Evolutionary conservation across 1,284 basidiomycete genomes (phyloP), one percentile per base, ranked within the genome.

Genomic region (Rhodotorula sp.): DNA sequence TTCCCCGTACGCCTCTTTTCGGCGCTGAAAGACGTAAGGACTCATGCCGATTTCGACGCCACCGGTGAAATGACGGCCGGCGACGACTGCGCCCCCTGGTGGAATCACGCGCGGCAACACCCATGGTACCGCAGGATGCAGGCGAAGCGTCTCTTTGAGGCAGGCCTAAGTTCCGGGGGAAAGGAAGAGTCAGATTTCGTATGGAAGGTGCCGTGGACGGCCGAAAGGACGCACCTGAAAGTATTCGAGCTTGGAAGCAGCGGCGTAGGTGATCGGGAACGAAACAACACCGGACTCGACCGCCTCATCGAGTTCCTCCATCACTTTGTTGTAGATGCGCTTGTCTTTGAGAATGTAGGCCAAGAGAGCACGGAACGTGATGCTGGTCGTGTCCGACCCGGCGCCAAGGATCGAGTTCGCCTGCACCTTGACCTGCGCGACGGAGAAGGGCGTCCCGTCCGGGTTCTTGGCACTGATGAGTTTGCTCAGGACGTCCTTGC

Each of bases 51-150:
- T 38, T 10, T 58, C 31, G 3, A 64, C 63, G 31, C 63, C 63
- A 21, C 31, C 72, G 4, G 80, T 75, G 21, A 80, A 72, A 61
- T 72, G 77, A 23, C 60, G 72, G 19, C 79, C 79, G 38, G 75
- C 76, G 14, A 80, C 59, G 0, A 77, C 72, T 5, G 72, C 77
- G 28, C 78, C 78, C 26, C 76, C 79, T 1, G 60, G 43, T 1
- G 80, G 79, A 2, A 78, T 75, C 52, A 78, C 72, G 34, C 80
- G 76, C 16, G 78, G 79, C 4, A 80, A 67, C 23, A 76, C 75
- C 74, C 78, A 77, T 16, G 77, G 76, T 34, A 80, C 79, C 21
- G 80, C 78, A 4, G 80, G 80, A 34, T 80, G 79, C 3, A 80
- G 77, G 18, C 80, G 77, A 5, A 80, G 68, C 0, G 76, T 73